Conservation (phyloP, 1,284 basidiomycete genomes). For the Moesziomyces antarcticus region DNA sequence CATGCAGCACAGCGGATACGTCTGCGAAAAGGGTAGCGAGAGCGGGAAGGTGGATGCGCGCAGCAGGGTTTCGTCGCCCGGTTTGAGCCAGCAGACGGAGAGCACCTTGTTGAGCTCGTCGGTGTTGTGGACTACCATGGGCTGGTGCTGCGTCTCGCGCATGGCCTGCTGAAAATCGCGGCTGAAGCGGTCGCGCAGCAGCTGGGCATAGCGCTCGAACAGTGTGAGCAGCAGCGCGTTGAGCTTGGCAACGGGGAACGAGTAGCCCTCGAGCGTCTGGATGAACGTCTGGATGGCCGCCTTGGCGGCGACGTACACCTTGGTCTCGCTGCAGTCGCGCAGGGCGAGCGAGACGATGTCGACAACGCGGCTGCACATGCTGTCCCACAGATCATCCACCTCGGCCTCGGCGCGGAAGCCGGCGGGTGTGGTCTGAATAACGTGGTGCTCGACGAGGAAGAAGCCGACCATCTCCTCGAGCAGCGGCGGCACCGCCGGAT, state of each 20-base stretch:
- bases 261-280: constrained; percentile 86
- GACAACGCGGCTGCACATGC: constrained; percentile 81
- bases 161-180: constrained; percentile 73
- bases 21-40: constrained; percentile 90
- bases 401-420: constrained; percentile 86
- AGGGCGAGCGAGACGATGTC: constrained; percentile 81
- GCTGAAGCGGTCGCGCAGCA: constrained; percentile 85
- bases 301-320: constrained; percentile 85
- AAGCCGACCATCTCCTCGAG: constrained; percentile 94
- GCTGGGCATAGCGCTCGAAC: constrained; percentile 87
- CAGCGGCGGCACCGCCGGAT: constrained; percentile 47
- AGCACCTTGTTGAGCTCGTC: constrained; percentile 82
- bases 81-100: constrained; percentile 82
- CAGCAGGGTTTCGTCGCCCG: constrained; percentile 68
- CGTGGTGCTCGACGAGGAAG: constrained; percentile 95
- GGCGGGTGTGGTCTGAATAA: constrained; percentile 81
- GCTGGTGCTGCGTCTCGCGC: constrained; percentile 86
- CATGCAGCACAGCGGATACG: constrained; percentile 93
- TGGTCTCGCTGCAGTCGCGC: constrained; percentile 81
- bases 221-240: constrained; percentile 86
- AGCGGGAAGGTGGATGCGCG: constrained; percentile 73
- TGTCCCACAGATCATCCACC: constrained; percentile 96
- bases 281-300: constrained; percentile 86
- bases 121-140: constrained; percentile 83
- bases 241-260: constrained; percentile 83